Percentiles rank a stretch among this genome's conserved stretches.
phyloP scores from a whole-genome alignment of 192 early-diverging fungal species.

The Mortierella alpina region DNA sequence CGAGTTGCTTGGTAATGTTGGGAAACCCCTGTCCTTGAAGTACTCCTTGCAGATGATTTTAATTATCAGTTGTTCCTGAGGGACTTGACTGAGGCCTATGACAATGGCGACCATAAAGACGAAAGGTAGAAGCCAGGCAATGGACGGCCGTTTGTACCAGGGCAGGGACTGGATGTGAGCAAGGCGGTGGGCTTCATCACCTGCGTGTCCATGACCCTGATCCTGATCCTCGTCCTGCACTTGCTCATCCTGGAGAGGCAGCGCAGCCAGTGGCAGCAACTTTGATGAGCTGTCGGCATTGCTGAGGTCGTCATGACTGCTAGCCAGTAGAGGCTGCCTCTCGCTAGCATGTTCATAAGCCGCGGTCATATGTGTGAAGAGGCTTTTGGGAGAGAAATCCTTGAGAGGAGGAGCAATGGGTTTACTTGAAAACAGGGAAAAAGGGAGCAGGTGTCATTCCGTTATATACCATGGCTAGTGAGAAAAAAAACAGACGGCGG shows the following conservation, averaged over 20 bases:
- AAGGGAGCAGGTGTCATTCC: too few relatives aligned
- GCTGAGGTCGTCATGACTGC: not conserved
- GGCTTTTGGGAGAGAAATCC: not conserved
- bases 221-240: not conserved
- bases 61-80: constrained; percentile 37
- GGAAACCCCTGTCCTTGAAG: not conserved
- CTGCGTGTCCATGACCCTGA: not conserved
- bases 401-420: not conserved
- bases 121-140: constrained; percentile 31
- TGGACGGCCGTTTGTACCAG: constrained; percentile 34
- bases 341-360: not conserved
- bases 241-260: not conserved
- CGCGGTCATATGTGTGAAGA: not conserved
- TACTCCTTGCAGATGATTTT: constrained; percentile 37
- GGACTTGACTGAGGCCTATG: constrained; percentile 14
- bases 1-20: not conserved
- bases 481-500: too few relatives aligned
- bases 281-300: not conserved
- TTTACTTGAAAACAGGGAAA: too few relatives aligned
- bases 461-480: too few relatives aligned
- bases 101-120: constrained; percentile 24
- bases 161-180: constrained; percentile 17
- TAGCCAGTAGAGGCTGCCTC: constrained; percentile 15
- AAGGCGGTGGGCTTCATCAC: constrained; percentile 21
- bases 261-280: not conserved